A percentile compares a stretch with the other conserved stretches of the same genome.
These are phyloP conservation scores for Halophytophthora polymorphica DNA, from an alignment of 352 stramenopile species.

Conservation along the genomic window DNA sequence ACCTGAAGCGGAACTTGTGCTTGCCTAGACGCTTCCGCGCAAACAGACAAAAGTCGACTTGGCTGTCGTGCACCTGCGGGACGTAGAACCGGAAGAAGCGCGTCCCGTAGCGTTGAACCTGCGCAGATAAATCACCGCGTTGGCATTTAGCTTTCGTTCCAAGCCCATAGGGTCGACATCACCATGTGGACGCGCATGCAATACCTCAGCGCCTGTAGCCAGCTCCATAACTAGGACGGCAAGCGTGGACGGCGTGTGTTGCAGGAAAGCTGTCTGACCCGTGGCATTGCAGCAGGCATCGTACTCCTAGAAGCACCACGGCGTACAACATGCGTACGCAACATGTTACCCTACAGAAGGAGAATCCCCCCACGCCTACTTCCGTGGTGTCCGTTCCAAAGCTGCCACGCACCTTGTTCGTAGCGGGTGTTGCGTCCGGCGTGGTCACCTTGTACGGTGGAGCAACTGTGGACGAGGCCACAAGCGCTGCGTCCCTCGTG, in stretches of 20 bases:
- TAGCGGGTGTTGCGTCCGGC: neutral
- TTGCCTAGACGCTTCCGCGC: conserved; percentile 71
- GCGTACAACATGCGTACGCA: neutral
- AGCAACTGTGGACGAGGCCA: neutral
- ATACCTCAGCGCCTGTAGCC: conserved; percentile 35
- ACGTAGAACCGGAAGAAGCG: conserved; percentile 79
- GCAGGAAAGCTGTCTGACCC: conserved; percentile 58
- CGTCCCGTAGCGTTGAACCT: conserved; percentile 54
- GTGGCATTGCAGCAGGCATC: conserved; percentile 34
- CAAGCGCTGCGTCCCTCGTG: conserved; percentile 6
- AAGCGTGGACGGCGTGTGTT: conserved; percentile 43
- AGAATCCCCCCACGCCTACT: neutral
- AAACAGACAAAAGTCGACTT: conserved; percentile 76
- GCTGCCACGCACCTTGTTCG: neutral
- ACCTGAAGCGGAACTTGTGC: conserved; percentile 81
- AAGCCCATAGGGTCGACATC: neutral
- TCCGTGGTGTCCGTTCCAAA: neutral
- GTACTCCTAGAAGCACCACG: conserved; percentile 15
- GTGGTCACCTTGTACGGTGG: too few species aligned
- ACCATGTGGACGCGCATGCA: neutral
- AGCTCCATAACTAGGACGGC: conserved; percentile 78
- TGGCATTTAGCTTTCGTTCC: too few species aligned
- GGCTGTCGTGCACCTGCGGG: conserved; percentile 63
- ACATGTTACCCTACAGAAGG: neutral
- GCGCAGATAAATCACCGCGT: neutral